phyloP scores from a whole-genome alignment of 192 early-diverging fungal genomes.

The Mortierella alpina region DNA sequence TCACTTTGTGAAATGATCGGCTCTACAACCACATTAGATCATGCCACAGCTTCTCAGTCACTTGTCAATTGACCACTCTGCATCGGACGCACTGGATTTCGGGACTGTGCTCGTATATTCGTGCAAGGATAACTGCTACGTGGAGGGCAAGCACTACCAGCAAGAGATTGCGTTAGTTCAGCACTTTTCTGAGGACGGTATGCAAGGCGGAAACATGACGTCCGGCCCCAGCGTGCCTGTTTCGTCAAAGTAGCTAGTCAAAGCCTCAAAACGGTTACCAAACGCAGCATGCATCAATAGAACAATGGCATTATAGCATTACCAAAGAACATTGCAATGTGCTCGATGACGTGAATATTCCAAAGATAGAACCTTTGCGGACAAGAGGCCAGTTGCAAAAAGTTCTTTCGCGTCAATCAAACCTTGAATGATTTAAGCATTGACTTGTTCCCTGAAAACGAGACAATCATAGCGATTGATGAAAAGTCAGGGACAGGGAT shows the following conservation, averaged over 20 bases:
- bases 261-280: no score
- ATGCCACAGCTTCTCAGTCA: conserved; percentile 90
- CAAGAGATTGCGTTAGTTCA: conserved; percentile 80
- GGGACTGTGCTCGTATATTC: conserved; percentile 90
- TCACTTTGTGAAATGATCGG: neutral
- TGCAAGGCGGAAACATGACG: conserved; percentile 58
- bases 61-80: conserved; percentile 77
- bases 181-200: conserved; percentile 86
- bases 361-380: no score
- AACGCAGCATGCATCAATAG: no score
- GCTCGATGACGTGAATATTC: no score
- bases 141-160: conserved; percentile 65
- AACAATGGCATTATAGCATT: no score
- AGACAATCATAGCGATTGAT: no score
- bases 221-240: conserved; percentile 27
- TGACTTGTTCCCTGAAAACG: no score
- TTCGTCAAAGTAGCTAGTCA: conserved; percentile 20
- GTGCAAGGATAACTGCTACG: conserved; percentile 84
- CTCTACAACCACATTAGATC: conserved; percentile 58
- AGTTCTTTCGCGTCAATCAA: no score
- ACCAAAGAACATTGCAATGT: no score
- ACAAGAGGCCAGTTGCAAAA: no score
- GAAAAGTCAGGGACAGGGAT: no score
- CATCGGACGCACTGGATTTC: conserved; percentile 85
- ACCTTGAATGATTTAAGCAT: no score